Base-by-base conservation (phyloP, 2,329 filamentous ascomycete genomes). In the Penicillium sp. region DNA sequence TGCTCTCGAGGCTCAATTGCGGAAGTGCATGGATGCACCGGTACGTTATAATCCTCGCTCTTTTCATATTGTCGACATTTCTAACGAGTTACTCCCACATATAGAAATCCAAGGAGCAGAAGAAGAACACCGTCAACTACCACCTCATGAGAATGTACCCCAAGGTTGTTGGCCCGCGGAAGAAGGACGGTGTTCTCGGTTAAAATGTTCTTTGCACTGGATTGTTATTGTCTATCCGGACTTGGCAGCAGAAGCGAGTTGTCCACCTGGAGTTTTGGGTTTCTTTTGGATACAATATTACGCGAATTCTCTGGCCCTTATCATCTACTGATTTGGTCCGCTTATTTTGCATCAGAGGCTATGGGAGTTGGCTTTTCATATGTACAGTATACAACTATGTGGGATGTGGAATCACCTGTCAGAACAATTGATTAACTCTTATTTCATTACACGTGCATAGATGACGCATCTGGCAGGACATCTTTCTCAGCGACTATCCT, bases 51-150 rank as follows among this genome's bases (percentile, higher is more conserved):
- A 26, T 10, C 22, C 20, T 34, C 10, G n/a, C n/a, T 52, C 26
- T 31, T 43, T n/a, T 46, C 13, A 5, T 10, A 20, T 18, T 16
- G 0, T 51, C 38, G 8, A 29, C 29, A 44, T 16, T 46, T 35
- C 50, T 46, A 50, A 48, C 32, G 7, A 38, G n/a, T 22, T 32
- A 10, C n/a, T 31, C 47, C 53, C 51, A 59, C 40, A 45, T 38
- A 4, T 70, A 87, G 85, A 84, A 80, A 81, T 74, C 81, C 46
- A 74, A 74, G 61, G 74, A 77, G 53, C 73, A 76, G 62, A 84
- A 85, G 72, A 90, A 87, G 79, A 93, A 86, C 74, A 85, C 84
- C 62, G 92, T 97, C 84, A 97, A 97, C 78, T 92, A 92, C 81
- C 92, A 97, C 73, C 80, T 97, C 42, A 83, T 84, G 63, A 85